Evolutionary conservation across 108 stramenopile genomes (phyloP).

Genomic region (Nitzschia palea): DNA sequence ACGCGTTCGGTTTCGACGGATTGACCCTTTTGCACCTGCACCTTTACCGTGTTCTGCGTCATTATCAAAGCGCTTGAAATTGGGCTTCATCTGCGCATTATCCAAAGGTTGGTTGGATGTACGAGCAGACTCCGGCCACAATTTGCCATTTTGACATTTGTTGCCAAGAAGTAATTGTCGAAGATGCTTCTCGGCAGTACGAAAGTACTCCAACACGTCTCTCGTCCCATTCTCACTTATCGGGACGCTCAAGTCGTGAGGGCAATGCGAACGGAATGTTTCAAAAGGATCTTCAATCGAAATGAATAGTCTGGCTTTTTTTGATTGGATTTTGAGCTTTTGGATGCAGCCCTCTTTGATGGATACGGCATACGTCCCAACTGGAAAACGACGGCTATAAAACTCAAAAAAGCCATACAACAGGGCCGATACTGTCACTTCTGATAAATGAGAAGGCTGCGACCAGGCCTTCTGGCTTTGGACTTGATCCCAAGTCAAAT

Average conservation of each 20-base stretch:
- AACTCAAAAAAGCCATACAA: constrained; percentile 81
- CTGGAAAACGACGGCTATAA: constrained; percentile 57
- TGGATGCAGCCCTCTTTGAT: constrained; percentile 49
- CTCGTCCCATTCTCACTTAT: constrained; percentile 45
- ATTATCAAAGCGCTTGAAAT: background rate
- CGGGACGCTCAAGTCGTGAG: constrained; percentile 76
- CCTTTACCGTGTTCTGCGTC: background rate
- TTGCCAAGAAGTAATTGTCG: constrained; percentile 14
- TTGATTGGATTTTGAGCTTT: constrained; percentile 56
- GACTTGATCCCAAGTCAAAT: constrained; percentile 46
- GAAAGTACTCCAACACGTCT: constrained; percentile 34
- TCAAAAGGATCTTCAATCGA: constrained; percentile 90
- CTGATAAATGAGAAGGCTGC: constrained; percentile 22
- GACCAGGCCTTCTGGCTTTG: constrained; percentile 35
- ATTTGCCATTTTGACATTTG: background rate
- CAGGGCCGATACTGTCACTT: constrained; percentile 41
- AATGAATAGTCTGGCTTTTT: constrained; percentile 35
- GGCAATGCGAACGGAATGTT: constrained; percentile 71
- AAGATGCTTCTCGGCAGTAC: constrained; percentile 24
- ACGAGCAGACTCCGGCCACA: constrained; percentile 28
- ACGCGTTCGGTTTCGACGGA: background rate
- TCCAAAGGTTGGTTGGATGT: background rate
- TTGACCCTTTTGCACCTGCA: background rate
- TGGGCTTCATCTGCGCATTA: background rate
- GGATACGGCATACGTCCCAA: constrained; percentile 43